Evolutionary conservation across 192 early-diverging fungal genomes (phyloP).

Genomic region (Funneliformis geosporum): DNA sequence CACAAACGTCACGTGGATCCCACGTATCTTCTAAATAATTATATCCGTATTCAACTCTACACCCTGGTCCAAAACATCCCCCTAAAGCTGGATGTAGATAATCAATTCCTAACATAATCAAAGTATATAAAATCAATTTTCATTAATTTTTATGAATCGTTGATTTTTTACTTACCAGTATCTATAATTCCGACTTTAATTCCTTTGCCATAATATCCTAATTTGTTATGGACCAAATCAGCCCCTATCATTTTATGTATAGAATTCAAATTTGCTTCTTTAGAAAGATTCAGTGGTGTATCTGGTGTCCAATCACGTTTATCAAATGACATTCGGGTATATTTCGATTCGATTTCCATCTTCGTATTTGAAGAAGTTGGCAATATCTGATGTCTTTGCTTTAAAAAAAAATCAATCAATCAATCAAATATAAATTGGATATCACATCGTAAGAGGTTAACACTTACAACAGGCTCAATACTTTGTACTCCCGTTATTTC

Average conservation of each 20-base stretch:
- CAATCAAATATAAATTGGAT: background rate
- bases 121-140: background rate
- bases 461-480: constrained; percentile 4
- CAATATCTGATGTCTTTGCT: background rate
- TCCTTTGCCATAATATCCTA: constrained; percentile 61
- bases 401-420: background rate
- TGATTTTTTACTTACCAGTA: constrained; percentile 52
- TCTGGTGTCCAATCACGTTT: background rate
- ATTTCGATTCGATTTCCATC: background rate
- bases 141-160: background rate
- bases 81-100: constrained; percentile 62
- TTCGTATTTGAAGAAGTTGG: background rate
- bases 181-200: constrained; percentile 70
- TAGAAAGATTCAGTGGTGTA: background rate
- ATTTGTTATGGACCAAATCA: constrained; percentile 42
- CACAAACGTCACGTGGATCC: constrained; percentile 59
- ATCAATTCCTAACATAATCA: constrained; percentile 47
- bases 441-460: background rate
- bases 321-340: background rate
- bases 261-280: constrained; percentile 12
- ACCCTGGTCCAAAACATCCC: constrained; percentile 55
- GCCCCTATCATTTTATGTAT: constrained; percentile 57
- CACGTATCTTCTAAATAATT: constrained; percentile 64
- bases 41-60: constrained; percentile 54
- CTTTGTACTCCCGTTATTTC: background rate